phyloP scores from a whole-genome alignment of 2,329 filamentous ascomycete genomes.

The Eutypa lata region DNA sequence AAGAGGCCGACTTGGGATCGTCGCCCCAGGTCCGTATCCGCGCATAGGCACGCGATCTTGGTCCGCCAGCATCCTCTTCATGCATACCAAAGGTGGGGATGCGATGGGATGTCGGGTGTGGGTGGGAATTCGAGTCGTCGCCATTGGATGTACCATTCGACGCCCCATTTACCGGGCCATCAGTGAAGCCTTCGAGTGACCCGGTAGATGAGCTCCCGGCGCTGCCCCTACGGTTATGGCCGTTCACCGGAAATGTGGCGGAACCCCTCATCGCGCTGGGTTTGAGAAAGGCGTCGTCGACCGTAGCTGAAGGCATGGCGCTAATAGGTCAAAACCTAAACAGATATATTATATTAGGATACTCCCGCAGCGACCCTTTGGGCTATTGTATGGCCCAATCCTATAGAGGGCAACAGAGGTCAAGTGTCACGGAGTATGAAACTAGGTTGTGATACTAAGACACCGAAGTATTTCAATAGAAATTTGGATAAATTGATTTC shows the following conservation, averaged over 20 bases:
- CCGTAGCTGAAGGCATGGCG: neutral
- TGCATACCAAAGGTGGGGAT: slow-evolving; percentile 26
- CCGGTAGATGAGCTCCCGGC: neutral
- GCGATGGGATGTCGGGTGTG: slow-evolving; percentile 17
- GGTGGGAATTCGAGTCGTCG: slow-evolving; percentile 3
- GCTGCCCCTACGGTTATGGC: neutral
- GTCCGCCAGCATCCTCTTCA: slow-evolving; percentile 31
- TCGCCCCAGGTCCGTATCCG: slow-evolving; percentile 28
- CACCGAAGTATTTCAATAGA: neutral
- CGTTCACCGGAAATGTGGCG: neutral
- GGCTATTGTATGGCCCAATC: neutral
- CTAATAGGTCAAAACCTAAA: neutral
- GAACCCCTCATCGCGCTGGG: neutral
- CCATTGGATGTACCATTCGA: neutral
- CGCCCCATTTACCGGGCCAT: neutral
- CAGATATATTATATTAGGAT: neutral
- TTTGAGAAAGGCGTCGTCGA: neutral
- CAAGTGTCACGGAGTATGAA: neutral
- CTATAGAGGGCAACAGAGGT: neutral
- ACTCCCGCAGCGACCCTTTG: neutral
- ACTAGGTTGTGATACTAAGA: neutral
- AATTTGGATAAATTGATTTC: neutral
- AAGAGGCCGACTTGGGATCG: slow-evolving; percentile 28
- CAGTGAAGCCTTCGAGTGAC: neutral
- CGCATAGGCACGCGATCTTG: slow-evolving; percentile 29